Conservation (phyloP, 164 flowering plant species). For the Platanus orientalis region DNA sequence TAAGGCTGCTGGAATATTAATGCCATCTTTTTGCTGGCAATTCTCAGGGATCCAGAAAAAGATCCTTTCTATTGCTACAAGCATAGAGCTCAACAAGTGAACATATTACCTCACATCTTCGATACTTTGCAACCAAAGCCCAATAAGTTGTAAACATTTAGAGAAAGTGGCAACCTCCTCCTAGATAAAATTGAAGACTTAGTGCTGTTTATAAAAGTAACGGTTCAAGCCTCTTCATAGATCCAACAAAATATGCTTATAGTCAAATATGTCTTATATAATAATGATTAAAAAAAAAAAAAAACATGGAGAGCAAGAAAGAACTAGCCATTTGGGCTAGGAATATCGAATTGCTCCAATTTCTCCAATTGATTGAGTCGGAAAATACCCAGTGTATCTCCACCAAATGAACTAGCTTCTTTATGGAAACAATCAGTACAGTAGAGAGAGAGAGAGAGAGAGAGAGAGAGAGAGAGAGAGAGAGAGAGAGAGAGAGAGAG, state of each 20-base stretch:
- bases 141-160: not conserved
- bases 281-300: too few relatives aligned
- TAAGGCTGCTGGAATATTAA: constrained; percentile 64
- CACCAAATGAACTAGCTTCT: constrained; percentile 97
- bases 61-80: constrained; percentile 94
- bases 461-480: too few relatives aligned
- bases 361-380: constrained; percentile 97
- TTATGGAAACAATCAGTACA: constrained; percentile 95
- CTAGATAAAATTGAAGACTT: not conserved
- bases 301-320: not conserved
- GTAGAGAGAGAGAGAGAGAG: too few relatives aligned
- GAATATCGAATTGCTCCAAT: constrained; percentile 88
- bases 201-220: too few relatives aligned
- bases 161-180: too few relatives aligned
- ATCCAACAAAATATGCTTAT: not conserved
- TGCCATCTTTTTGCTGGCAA: constrained; percentile 83
- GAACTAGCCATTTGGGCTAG: constrained; percentile 59
- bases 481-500: too few relatives aligned
- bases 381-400: constrained; percentile 93
- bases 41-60: constrained; percentile 94
- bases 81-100: constrained; percentile 86
- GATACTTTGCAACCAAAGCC: constrained; percentile 47
- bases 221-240: not conserved
- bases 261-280: not conserved
- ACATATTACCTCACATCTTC: constrained; percentile 79